Evolutionary conservation across 176 grass and related monocot species (phyloP), one percentile per base, ranked within the genome.

Genomic region (Triticum aestivum): DNA sequence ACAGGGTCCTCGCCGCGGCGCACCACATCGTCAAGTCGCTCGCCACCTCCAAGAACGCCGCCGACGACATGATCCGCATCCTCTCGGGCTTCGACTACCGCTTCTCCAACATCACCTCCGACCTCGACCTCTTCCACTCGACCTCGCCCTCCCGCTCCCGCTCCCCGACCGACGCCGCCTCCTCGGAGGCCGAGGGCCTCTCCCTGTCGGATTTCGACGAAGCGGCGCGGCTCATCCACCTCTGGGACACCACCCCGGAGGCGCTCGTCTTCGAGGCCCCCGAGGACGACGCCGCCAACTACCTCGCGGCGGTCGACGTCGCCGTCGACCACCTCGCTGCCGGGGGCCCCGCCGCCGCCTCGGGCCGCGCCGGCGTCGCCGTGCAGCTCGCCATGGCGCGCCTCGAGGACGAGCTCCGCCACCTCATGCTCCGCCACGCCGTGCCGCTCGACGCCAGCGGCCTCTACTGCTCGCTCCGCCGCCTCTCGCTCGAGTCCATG

Each of bases 11-110:
- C 64, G 97, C 97, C 4, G 97, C 94, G 58, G 94, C 97, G 80
- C 94, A 99, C 85, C 94, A 99, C 83, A 99, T 99, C 88, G 97
- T 99, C 47, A 96, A 92, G 89, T 96, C 92, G 44, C 97, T 99
- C 80, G 97, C 93, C 76, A 96, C 92, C 27, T 96, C 97, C 24
- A 99, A 99, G 86, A 99, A 96, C 94, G 97, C 97, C n/a, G 92
- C 97, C 2, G 97, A 94, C 47, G 97, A 99, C 90, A 99, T 99
- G 97, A 99, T 96, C 66, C 94, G 97, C 61, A 99, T 99, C 88
- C 89, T 99, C 56, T 99, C 97, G 4, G 92, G 97, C 6, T 99
- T 99, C 79, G 97, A 99, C 85, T 92, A 96, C 86, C 95, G 93
- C 72, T 83, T 98, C 41, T 98, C 95, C 51, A 89, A 88, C 71